Base-by-base conservation (phyloP, 768 basidiomycete genomes). In the Hirschioporus abietinus region DNA sequence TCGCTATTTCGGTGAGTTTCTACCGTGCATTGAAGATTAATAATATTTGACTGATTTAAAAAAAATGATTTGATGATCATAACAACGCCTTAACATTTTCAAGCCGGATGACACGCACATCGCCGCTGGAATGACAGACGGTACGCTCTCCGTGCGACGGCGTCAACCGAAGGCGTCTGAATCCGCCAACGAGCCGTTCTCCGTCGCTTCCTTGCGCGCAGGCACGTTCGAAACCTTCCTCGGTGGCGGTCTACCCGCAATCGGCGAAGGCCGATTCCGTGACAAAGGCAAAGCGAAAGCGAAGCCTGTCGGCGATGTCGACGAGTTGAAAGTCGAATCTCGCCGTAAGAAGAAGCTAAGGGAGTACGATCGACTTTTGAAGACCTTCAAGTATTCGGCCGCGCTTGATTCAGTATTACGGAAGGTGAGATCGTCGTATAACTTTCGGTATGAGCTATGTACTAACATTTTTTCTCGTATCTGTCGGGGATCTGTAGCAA, bases 51-150 rank as follows among this genome's bases (percentile, higher is more conserved):
- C 15, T 52, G 20, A 26, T 64, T 62, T 36, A 60, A 60, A 27
- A 60, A 60, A 23, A 27, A 7, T 7, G 7, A 60, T 27, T 60
- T 60, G 27, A 60, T 61, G 7, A 57, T 1, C 65, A 35, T 60
- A 24, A 27, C 27, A 34, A 26, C n/a, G 57, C 65, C 35, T 68
- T 30, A 30, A 30, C 30, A 25, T 30, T 27, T 7, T 61, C 20
- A 71, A 98, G 95, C 95, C 95, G 27, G 96, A 99, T 75, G 93
- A 97, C 71, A 96, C 95, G 0, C 97, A 99, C 73, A 90, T 99
- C 57, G 92, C 93, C 0, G 92, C 93, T 1, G 97, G 97, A n/a
- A 93, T 98, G 90, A 90, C 95, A 18, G 97, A 99, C 74, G 96
- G 96, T 1, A 98, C 96, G 1, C 83, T 99, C n/a, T 96, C 96